Percentiles rank a stretch among this genome's conserved stretches.
phyloP scores from a whole-genome alignment of 2,329 filamentous ascomycete species.

The Teratosphaeria epicoccoides region DNA sequence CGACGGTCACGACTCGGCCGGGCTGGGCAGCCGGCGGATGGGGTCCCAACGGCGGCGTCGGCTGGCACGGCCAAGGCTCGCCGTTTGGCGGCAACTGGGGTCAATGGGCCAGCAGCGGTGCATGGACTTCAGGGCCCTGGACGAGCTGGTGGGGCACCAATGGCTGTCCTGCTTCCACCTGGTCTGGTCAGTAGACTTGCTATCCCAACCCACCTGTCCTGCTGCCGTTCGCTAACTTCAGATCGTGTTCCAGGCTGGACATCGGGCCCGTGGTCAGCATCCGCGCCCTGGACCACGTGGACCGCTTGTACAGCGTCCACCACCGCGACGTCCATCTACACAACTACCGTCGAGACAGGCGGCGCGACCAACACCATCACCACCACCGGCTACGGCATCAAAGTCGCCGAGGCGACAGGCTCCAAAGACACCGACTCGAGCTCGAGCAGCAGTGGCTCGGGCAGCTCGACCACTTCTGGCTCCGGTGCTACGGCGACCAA shows the following conservation, averaged over 20 bases:
- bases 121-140: slow-evolving; percentile 26
- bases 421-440: background rate
- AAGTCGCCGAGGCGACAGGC: slow-evolving; percentile 19
- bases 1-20: slow-evolving; percentile 1
- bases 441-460: slow-evolving; percentile 4
- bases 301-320: slow-evolving; percentile 23
- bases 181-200: slow-evolving; percentile 20
- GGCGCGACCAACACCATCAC: slow-evolving; percentile 14
- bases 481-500: slow-evolving; percentile 16
- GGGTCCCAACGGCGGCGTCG: slow-evolving; percentile 1
- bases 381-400: slow-evolving; percentile 22
- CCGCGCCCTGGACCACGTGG: slow-evolving; percentile 28
- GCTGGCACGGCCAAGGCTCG: slow-evolving; percentile 11
- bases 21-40: background rate
- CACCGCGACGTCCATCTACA: slow-evolving; percentile 20
- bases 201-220: no score
- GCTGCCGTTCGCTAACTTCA: background rate
- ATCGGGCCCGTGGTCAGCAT: slow-evolving; percentile 19
- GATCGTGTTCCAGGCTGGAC: slow-evolving; percentile 23
- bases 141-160: slow-evolving; percentile 27
- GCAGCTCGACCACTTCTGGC: slow-evolving; percentile 9
- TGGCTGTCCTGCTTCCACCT: slow-evolving; percentile 24
- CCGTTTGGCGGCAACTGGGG: slow-evolving; percentile 22
- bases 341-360: slow-evolving; percentile 21
- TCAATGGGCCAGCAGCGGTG: slow-evolving; percentile 20